phyloP scores from a whole-genome alignment of 306 rosid species.

The Casuarina cunninghamiana region DNA sequence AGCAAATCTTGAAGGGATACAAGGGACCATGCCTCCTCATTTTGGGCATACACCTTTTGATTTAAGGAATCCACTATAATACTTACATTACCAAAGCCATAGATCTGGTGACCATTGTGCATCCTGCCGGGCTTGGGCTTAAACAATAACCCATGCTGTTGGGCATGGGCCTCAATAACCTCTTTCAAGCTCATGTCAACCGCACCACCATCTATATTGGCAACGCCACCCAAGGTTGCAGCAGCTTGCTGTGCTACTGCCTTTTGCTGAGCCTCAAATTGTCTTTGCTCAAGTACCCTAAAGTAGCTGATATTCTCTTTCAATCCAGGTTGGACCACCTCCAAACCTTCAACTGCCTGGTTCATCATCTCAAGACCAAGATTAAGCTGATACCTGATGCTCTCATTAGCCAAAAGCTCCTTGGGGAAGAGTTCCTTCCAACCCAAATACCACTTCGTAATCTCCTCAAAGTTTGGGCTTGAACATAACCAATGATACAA shows the following conservation, averaged over 20 bases:
- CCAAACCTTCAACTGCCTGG: constrained; percentile 85
- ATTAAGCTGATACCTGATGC: constrained; percentile 66
- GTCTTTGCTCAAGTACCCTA: constrained; percentile 77
- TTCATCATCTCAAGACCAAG: constrained; percentile 92
- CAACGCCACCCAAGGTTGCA: constrained; percentile 49
- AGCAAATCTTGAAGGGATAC: constrained; percentile 69
- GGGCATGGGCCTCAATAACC: constrained; percentile 79
- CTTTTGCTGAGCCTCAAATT: constrained; percentile 91
- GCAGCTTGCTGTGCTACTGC: constrained; percentile 69
- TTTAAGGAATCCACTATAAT: constrained; percentile 62
- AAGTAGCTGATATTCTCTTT: constrained; percentile 81
- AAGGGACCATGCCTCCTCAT: constrained; percentile 65
- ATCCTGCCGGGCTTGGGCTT: constrained; percentile 76
- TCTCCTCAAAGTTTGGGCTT: constrained; percentile 85
- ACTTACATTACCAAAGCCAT: constrained; percentile 77
- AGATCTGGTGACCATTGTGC: constrained; percentile 84
- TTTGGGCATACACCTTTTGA: constrained; percentile 76
- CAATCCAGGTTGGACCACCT: constrained; percentile 85
- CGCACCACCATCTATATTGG: constrained; percentile 48
- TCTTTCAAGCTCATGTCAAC: constrained; percentile 84
- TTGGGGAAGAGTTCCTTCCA: constrained; percentile 87
- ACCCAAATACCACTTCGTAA: constrained; percentile 77
- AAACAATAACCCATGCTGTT: constrained; percentile 64
- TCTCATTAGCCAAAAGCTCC: constrained; percentile 82
- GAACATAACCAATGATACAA: constrained; percentile 83